Conservation (phyloP, 208 protist genomes). For the Porcisia hertigi region DNA sequence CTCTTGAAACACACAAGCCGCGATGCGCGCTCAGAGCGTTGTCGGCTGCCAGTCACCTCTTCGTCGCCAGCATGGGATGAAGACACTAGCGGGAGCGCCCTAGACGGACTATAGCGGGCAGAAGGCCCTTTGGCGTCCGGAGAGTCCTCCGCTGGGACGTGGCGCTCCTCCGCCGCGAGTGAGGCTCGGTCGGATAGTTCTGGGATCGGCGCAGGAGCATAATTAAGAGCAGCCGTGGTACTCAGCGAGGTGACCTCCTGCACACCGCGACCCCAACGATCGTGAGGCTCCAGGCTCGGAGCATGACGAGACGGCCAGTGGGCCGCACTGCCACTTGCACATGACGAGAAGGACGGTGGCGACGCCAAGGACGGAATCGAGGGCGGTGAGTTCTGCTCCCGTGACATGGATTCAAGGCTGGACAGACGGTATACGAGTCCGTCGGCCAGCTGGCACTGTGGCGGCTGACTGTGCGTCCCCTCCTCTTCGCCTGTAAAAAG, state of each 20-base stretch:
- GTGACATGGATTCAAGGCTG: conserved; percentile 12
- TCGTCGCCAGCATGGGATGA: neutral
- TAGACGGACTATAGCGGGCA: neutral
- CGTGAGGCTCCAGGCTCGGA: neutral
- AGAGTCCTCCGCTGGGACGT: neutral
- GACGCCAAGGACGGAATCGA: conserved; percentile 11
- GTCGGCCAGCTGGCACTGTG: neutral
- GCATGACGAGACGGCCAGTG: conserved; percentile 1
- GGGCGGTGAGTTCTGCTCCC: conserved; percentile 4
- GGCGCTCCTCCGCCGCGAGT: neutral
- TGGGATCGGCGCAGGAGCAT: neutral
- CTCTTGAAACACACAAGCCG: neutral
- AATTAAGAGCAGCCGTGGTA: neutral
- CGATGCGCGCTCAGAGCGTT: neutral
- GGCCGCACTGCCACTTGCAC: conserved; percentile 4
- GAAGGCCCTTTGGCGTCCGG: neutral
- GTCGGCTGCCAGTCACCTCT: neutral
- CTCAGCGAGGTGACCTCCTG: neutral
- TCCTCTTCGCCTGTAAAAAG: neutral
- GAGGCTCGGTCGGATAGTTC: neutral
- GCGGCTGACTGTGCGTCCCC: neutral
- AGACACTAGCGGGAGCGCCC: neutral
- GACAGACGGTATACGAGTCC: neutral
- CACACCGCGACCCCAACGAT: neutral
- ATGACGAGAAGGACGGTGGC: conserved; percentile 5